Conservation (phyloP, 2,329 filamentous ascomycete species). For the Grosmannia clavigera region DNA sequence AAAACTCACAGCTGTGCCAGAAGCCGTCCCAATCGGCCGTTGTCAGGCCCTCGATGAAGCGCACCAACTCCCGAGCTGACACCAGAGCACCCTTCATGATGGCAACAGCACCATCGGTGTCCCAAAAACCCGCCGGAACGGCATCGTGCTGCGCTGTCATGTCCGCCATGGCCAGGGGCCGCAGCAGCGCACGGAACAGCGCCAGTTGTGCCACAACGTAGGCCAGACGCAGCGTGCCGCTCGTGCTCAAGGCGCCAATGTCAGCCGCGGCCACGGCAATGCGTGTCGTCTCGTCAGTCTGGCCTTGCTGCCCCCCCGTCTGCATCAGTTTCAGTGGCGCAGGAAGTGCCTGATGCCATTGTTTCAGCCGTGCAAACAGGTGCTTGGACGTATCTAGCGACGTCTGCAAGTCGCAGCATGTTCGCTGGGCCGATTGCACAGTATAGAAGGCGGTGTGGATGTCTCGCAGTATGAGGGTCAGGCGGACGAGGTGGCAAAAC, state of each 20-base stretch:
- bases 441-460: slow-evolving; percentile 4
- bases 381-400: background rate
- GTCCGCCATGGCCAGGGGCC: slow-evolving; percentile 1
- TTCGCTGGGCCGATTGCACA: background rate
- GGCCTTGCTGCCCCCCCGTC: background rate
- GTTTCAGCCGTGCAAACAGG: background rate
- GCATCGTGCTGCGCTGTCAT: background rate
- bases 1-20: slow-evolving; percentile 4
- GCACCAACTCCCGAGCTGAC: background rate
- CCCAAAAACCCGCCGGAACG: background rate
- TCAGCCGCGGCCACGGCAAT: background rate
- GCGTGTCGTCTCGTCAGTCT: background rate
- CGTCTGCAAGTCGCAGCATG: background rate
- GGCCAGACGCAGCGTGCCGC: background rate
- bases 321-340: background rate
- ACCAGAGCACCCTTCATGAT: background rate
- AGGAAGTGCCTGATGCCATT: slow-evolving; percentile 2
- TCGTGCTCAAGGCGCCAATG: background rate
- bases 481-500: background rate
- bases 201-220: slow-evolving; percentile 3
- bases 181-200: slow-evolving; percentile 2
- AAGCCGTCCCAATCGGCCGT: slow-evolving; percentile 7
- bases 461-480: slow-evolving; percentile 4
- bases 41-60: slow-evolving; percentile 3
- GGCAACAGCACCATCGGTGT: background rate